Evolutionary conservation across 2,329 filamentous ascomycete species (phyloP), one percentile per base, ranked within the genome.

Genomic region (Aspergillus versicolor): DNA sequence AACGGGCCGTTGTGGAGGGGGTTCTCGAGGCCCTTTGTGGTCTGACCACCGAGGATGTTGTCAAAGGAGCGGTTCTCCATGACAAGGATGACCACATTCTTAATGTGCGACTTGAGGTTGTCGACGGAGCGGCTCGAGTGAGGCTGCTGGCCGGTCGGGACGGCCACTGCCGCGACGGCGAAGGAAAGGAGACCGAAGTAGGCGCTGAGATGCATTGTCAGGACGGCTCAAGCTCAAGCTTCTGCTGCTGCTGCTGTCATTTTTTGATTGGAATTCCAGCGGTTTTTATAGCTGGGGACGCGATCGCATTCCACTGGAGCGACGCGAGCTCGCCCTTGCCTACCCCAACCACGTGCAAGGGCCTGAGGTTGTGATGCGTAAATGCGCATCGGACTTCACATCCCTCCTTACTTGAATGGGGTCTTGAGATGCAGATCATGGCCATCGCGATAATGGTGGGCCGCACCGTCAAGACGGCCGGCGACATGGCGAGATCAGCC

Each of bases 51-150:
- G 5, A 78, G 65, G 7, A 79, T 58, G 63, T 78, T 79, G 63
- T 79, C 77, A 22, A 78, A 64, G 0, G 77, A 78, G 52, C 76
- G 76, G 63, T 79, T 79, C 62, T 78, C 77, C 71, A 77, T 73
- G 40, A 70, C 63, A 49, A 74, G 58, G 27, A 71, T 63, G 27
- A 74, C 72, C 3, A 74, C 70, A 63, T 73, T 70, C 65, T 74
- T 73, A 59, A 74, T 72, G 51, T 72, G 69, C 46, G 58, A 63
- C 60, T 72, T 73, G 54, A 74, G 49, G 53, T 70, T 69, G 37
- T 59, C 34, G 50, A 70, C 64, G 5, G 63, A 61, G 21, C 49
- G 15, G 19, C 47, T 30, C 5, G 49, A 37, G 24, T 60, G 60
- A 15, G 52, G 52, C n/a, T 58, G 52, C 34, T 37, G 13, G 34